phyloP scores from a whole-genome alignment of 2,329 filamentous ascomycete species.

The Dothidotthia symphoricarpi region DNA sequence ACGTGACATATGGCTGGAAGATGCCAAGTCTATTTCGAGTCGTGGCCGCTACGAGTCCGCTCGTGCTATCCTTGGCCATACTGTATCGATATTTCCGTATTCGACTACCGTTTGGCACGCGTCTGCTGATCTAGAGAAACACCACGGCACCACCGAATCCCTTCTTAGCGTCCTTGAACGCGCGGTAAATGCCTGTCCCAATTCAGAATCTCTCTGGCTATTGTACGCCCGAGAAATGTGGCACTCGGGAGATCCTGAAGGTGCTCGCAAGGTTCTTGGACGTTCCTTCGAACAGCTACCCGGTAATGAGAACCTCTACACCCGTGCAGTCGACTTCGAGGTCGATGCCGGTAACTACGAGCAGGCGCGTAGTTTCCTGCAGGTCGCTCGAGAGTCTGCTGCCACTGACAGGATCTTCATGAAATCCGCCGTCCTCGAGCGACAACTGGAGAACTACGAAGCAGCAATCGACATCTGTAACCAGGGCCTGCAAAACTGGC shows the following conservation, averaged over 20 bases:
- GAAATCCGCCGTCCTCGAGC: slow-evolving; percentile 91
- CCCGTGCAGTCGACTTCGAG: slow-evolving; percentile 93
- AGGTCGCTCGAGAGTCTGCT: slow-evolving; percentile 79
- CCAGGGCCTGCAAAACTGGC: slow-evolving; percentile 82
- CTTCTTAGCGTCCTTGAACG: slow-evolving; percentile 86
- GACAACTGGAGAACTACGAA: slow-evolving; percentile 75
- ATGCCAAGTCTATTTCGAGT: slow-evolving; percentile 78
- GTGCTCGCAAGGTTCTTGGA: slow-evolving; percentile 79
- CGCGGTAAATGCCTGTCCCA: slow-evolving; percentile 88
- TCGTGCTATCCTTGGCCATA: slow-evolving; percentile 88
- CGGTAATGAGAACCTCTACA: slow-evolving; percentile 97
- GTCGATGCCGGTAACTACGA: slow-evolving; percentile 82
- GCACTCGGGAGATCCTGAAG: slow-evolving; percentile 83
- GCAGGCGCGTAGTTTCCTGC: slow-evolving; percentile 77
- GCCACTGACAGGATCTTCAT: slow-evolving; percentile 97
- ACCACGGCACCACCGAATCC: slow-evolving; percentile 79
- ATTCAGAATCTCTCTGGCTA: slow-evolving; percentile 91
- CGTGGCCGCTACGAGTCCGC: slow-evolving; percentile 86
- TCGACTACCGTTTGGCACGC: slow-evolving; percentile 87
- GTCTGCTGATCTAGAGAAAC: slow-evolving; percentile 86
- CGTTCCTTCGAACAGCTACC: slow-evolving; percentile 92
- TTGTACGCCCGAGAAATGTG: slow-evolving; percentile 93
- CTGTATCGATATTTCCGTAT: slow-evolving; percentile 83
- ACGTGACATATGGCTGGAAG: slow-evolving; percentile 93
- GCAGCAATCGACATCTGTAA: slow-evolving; percentile 83